These are phyloP conservation scores for Kwoniella newhampshirensis DNA, from an alignment of 768 basidiomycete genomes.

Conservation along the genomic window DNA sequence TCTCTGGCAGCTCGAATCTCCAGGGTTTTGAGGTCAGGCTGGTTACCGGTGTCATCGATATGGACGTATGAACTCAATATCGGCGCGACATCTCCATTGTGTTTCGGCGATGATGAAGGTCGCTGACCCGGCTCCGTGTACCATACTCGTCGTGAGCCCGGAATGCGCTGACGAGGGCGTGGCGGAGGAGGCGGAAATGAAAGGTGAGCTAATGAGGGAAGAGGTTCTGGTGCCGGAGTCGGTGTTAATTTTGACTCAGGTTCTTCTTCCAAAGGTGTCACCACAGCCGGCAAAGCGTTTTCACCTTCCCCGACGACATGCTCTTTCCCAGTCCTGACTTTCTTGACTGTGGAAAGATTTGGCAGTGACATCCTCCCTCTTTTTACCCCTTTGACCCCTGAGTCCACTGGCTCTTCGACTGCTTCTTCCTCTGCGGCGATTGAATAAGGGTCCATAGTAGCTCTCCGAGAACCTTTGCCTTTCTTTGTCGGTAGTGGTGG, in stretches of 20 bases:
- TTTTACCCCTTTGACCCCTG: slow-evolving; percentile 27
- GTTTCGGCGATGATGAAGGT: slow-evolving; percentile 59
- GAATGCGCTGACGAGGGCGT: slow-evolving; percentile 69
- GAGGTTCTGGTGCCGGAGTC: slow-evolving; percentile 13
- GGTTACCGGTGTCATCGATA: slow-evolving; percentile 59
- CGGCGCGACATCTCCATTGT: slow-evolving; percentile 60
- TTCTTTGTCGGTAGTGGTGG: slow-evolving; percentile 18
- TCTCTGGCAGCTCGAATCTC: slow-evolving; percentile 56
- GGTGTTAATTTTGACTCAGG: no score
- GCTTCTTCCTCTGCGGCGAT: background rate
- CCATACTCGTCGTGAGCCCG: slow-evolving; percentile 60
- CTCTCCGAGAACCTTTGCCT: slow-evolving; percentile 3
- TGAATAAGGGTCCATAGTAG: slow-evolving; percentile 9
- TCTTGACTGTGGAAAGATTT: slow-evolving; percentile 17
- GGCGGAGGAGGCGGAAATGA: slow-evolving; percentile 58
- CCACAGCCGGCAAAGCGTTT: slow-evolving; percentile 21
- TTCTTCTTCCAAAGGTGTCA: slow-evolving; percentile 12
- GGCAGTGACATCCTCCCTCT: slow-evolving; percentile 24
- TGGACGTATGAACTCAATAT: slow-evolving; percentile 67
- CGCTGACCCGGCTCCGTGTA: slow-evolving; percentile 68
- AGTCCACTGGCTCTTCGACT: background rate
- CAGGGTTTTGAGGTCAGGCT: slow-evolving; percentile 56
- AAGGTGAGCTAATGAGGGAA: slow-evolving; percentile 44
- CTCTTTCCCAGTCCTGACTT: slow-evolving; percentile 11
- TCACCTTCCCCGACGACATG: slow-evolving; percentile 5